Base-by-base conservation (phyloP, 345 rosid species). In the Rhizophora mangle region DNA sequence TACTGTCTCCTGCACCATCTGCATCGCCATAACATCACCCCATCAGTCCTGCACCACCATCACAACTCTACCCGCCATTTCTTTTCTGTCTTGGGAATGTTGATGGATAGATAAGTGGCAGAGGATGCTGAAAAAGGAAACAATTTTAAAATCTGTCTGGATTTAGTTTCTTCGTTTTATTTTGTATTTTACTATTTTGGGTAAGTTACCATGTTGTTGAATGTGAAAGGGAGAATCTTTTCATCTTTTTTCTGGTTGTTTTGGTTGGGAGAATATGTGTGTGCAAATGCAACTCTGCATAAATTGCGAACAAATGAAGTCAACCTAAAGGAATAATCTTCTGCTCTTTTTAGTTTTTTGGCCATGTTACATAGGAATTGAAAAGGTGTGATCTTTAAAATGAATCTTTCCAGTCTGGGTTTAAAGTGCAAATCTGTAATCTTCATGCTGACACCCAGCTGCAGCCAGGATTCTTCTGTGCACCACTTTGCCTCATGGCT, bases 21-120 rank as follows among this genome's bases (percentile, higher is more conserved):
- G 24, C 24, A 24, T 24, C 56, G 96, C 84, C 60, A 67, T 68
- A 86, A 67, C 88, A 76, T 91, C 87, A 3, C 87, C 96, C 37
- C 74, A 68, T 0, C 96, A 96, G 62, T 95, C 92, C 71, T 86
- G 93, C 39, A 92, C 69, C 70, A 92, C 99, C 74, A 87, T 84
- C 31, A 90, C 57, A 53, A 86, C 85, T 65, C 81, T 54, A 53
- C 86, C 72, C 53, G 93, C 86, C 94, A 84, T 87, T 51, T 59
- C 37, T 51, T 3, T 2, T 51, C 19, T n/a, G 39, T 8, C 21
- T 4, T 16, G 16, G 18, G 31, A 69, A 29, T 1, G 60, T 60
- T 43, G 26, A 60, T 43, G 34, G 34, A 24, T 37, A 43, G n/a
- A 18, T 1, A 8, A 18, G 32, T 31, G 57, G 29, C 43, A 8